Evolutionary conservation across 768 basidiomycete genomes (phyloP), one percentile per base, ranked within the genome.

Genomic region (Rhodotorula babjevae): DNA sequence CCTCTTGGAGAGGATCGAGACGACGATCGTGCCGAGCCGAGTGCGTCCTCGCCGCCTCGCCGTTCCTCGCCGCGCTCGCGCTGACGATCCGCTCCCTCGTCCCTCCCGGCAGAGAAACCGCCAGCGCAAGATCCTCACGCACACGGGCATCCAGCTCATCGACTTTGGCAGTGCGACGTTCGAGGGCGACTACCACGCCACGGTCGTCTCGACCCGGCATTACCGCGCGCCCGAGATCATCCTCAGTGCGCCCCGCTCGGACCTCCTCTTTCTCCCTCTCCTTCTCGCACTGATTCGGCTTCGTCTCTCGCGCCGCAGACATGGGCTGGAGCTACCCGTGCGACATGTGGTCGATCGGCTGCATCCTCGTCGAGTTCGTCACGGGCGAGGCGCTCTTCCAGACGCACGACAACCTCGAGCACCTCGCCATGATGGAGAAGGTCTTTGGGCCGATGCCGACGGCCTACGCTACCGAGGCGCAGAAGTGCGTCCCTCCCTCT

Each of bases 211-310:
- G 49, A 99, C 96, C 21, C 88, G 96, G 65, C 96, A 99, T 82
- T 99, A 99, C 79, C 90, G 96, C 72, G 96, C 96, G 19, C 96
- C 96, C 8, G 96, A 99, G 84, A 98, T 99, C 81, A 99, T 99
- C 72, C 86, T 98, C 65, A 93, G 95, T 95, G 73, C 73, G 87
- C 82, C n/a, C 65, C n/a, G 14, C 14, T 12, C 25, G 9, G n/a
- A n/a, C n/a, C 42, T 44, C 14, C 36, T 3, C 49, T n/a, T n/a
- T 19, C 52, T 42, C 40, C 56, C 42, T 2, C 6, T 36, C 25
- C 10, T 0, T 62, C 3, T 25, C 27, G 62, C 60, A 27, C 14
- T 46, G 44, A 64, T 33, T 2, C 58, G 23, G n/a, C 27, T 33
- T 56, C 29, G 9, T 72, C 9, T 36, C 36, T 36, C 36, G 36